Conservation (phyloP, 1,284 basidiomycete genomes). For the Meripilus lineatus region DNA sequence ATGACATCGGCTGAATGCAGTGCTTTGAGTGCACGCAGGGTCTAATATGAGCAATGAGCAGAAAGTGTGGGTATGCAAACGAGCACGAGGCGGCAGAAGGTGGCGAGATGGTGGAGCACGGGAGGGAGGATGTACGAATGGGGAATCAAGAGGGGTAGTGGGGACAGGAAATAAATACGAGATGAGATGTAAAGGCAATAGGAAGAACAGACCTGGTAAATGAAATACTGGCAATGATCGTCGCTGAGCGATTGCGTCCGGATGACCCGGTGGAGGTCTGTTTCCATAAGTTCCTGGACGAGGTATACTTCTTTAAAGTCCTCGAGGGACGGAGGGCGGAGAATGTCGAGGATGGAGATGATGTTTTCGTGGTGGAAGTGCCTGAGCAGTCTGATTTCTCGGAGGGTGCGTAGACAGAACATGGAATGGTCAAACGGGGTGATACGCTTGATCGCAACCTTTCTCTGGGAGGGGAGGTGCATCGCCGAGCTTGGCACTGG, state of each 20-base stretch:
- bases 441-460: slow-evolving; percentile 72
- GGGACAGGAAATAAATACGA: too few relatives aligned
- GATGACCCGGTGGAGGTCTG: slow-evolving; percentile 69
- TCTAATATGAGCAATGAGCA: too few relatives aligned
- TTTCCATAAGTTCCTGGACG: slow-evolving; percentile 78
- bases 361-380: slow-evolving; percentile 95
- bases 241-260: slow-evolving; percentile 78
- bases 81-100: too few relatives aligned
- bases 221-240: slow-evolving; percentile 77
- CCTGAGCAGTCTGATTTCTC: slow-evolving; percentile 88
- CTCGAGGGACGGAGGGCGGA: slow-evolving; percentile 86
- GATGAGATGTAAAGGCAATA: too few relatives aligned
- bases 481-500: slow-evolving; percentile 53
- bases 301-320: slow-evolving; percentile 91
- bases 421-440: slow-evolving; percentile 86
- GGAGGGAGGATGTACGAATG: too few relatives aligned
- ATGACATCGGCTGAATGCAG: slow-evolving; percentile 93
- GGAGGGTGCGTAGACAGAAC: slow-evolving; percentile 83
- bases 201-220: too few relatives aligned
- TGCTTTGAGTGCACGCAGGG: slow-evolving; percentile 89
- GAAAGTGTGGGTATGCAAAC: too few relatives aligned
- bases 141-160: too few relatives aligned
- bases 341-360: slow-evolving; percentile 92
- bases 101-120: too few relatives aligned
- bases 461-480: slow-evolving; percentile 58